phyloP scores from a whole-genome alignment of 108 stramenopile species.

The Fragilariopsis cylindrus region DNA sequence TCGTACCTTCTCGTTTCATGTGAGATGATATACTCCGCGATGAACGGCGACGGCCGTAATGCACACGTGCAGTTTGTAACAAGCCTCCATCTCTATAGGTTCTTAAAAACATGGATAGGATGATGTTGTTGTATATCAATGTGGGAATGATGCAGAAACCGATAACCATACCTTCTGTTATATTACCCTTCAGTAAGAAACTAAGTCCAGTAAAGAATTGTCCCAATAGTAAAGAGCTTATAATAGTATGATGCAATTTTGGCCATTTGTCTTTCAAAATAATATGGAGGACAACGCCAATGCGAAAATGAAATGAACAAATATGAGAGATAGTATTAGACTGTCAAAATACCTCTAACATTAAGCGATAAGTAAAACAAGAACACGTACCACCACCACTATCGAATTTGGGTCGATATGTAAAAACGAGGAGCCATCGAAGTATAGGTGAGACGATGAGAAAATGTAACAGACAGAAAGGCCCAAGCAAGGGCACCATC shows the following conservation, averaged over 20 bases:
- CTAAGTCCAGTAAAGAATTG: constrained; percentile 7
- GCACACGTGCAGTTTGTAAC: constrained; percentile 76
- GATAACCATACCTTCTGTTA: neutral
- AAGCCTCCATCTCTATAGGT: constrained; percentile 75
- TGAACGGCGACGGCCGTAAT: constrained; percentile 28
- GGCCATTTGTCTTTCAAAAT: constrained; percentile 62
- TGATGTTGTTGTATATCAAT: constrained; percentile 44
- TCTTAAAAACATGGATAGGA: constrained; percentile 48
- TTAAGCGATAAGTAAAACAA: neutral
- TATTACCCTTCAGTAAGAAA: neutral
- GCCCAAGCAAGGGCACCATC: constrained; percentile 70
- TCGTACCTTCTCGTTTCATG: too few relatives aligned
- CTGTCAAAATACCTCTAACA: too few relatives aligned
- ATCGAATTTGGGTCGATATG: constrained; percentile 70
- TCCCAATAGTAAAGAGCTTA: constrained; percentile 62
- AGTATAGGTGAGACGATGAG: constrained; percentile 56
- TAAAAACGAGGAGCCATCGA: constrained; percentile 68
- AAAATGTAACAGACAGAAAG: constrained; percentile 67
- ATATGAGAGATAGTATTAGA: too few relatives aligned
- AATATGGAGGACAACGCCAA: too few relatives aligned
- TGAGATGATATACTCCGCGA: too few relatives aligned
- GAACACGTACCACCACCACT: constrained; percentile 17
- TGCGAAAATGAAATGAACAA: too few relatives aligned
- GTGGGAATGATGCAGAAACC: constrained; percentile 46
- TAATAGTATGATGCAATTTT: constrained; percentile 69